These are phyloP conservation scores for Neofusicoccum sp. DNA, from an alignment of 2,329 filamentous ascomycete species.

Conservation along the genomic window DNA sequence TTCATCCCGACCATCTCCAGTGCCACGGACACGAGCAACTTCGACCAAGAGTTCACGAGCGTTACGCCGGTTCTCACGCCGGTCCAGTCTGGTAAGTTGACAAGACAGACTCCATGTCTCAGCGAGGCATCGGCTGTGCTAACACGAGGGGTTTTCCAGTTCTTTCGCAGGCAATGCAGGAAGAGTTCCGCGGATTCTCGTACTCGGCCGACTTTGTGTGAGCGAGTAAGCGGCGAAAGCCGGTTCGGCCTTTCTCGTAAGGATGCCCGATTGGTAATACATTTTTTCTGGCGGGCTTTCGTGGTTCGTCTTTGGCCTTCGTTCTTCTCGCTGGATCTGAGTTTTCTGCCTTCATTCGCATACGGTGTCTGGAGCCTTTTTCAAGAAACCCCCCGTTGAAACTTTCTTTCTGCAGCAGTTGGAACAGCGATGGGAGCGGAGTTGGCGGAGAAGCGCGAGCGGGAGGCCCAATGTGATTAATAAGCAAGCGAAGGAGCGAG, in stretches of 20 bases:
- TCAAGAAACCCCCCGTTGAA: slow-evolving; percentile 7
- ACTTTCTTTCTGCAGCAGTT: slow-evolving; percentile 7
- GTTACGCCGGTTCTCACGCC: slow-evolving; percentile 96
- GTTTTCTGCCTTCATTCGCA: slow-evolving; percentile 3
- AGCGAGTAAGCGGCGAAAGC: slow-evolving; percentile 3
- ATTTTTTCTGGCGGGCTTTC: background rate
- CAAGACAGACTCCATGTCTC: background rate
- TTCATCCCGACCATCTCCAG: slow-evolving; percentile 88
- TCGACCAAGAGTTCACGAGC: slow-evolving; percentile 97
- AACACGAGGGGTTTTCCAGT: slow-evolving; percentile 54
- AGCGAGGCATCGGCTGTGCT: slow-evolving; percentile 19
- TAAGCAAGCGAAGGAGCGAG: background rate
- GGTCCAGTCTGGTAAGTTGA: slow-evolving; percentile 84
- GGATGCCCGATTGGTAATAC: slow-evolving; percentile 9
- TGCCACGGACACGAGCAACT: slow-evolving; percentile 98
- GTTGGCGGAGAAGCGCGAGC: background rate
- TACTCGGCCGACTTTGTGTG: slow-evolving; percentile 86
- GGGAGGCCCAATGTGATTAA: slow-evolving; percentile 4
- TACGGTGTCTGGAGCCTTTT: slow-evolving; percentile 13
- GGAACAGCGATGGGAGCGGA: background rate
- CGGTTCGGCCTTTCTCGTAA: background rate
- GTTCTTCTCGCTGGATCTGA: slow-evolving; percentile 3
- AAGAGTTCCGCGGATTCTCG: slow-evolving; percentile 98
- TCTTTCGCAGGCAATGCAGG: slow-evolving; percentile 96
- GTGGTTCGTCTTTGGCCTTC: slow-evolving; percentile 4